Base-by-base conservation (phyloP, 768 basidiomycete species). In the Collybia sordida region DNA sequence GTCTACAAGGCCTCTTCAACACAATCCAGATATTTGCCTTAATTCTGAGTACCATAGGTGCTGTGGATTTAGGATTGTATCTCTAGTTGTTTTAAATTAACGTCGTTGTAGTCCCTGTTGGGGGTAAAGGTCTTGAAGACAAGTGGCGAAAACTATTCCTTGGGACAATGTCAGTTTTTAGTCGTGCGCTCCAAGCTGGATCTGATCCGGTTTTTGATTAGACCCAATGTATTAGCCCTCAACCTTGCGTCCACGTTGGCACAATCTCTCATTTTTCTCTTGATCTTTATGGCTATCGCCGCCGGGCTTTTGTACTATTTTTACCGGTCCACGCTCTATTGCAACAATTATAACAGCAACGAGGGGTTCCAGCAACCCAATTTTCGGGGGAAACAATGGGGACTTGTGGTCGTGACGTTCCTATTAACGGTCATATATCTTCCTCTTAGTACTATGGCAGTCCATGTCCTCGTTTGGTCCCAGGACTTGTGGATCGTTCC, bases 381-480 rank as follows among this genome's bases (percentile, higher is more conserved):
- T 47, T 63, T 72, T 1, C 67, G 69, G 38, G 70, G 72, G 35
- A 69, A 60, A 9, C 73, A 73, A 49, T 80, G 82, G 74, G 76
- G 76, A 11, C 69, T 83, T 11, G 69, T 89, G n/a, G 59, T 80
- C 17, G 74, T 80, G 39, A 85, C 79, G 23, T 90, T 90, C 59
- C 58, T 85, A 18, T 67, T 88, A 37, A 84, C 85, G 7, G 68
- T 84, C 38, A 72, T 90, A 21, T 92, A 90, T 61, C 74, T 92
- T 21, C 90, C 89, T 3, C 72, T 92, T 42, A 86, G 85, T 55
- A 89, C 86, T 12, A 81, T 92, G 74, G 80, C 86, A 0, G 70
- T 91, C 15, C 87, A 87, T 56, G 87, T 87, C 24, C 68, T 91
- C 14, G 79, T 87, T 1, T 90, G 86, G 87, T 86, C 86, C 0